Evolutionary conservation across 2,329 filamentous ascomycete genomes (phyloP).

Genomic region (Fusarium decemcellulare): DNA sequence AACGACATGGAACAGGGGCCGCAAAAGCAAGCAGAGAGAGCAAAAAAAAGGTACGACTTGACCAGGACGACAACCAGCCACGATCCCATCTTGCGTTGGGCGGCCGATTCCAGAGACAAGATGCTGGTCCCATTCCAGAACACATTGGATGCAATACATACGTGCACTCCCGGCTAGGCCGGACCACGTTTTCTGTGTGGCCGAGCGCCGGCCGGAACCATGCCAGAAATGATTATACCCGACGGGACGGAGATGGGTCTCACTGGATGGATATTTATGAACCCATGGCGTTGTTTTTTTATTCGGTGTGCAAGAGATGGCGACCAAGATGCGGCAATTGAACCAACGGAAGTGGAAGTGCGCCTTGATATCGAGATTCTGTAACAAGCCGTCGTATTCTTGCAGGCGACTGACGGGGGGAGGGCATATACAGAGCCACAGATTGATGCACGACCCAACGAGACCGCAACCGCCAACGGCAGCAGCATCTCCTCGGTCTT

Average conservation of each 20-base stretch:
- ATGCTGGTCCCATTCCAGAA: not conserved
- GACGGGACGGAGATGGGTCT: constrained; percentile 15
- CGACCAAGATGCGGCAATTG: constrained; percentile 29
- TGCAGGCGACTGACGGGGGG: not conserved
- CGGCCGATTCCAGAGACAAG: not conserved
- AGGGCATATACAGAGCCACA: not conserved
- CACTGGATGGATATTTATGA: constrained; percentile 19
- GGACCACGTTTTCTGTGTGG: constrained; percentile 30
- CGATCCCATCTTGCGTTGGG: constrained; percentile 17
- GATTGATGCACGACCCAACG: not conserved
- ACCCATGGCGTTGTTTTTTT: constrained; percentile 29
- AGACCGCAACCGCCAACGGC: not conserved
- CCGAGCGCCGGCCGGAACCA: constrained; percentile 35
- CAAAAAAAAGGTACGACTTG: constrained; percentile 12
- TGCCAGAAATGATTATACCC: constrained; percentile 28
- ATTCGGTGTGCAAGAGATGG: not conserved
- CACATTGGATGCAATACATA: not conserved
- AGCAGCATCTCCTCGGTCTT: not conserved
- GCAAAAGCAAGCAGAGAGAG: constrained; percentile 8
- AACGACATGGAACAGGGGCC: constrained; percentile 18
- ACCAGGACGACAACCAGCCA: constrained; percentile 8
- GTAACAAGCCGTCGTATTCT: not conserved
- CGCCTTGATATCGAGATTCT: constrained; percentile 4
- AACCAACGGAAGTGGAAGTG: constrained; percentile 25
- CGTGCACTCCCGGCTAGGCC: constrained; percentile 28